A percentile compares a stretch with the other conserved stretches of the same genome.
Evolutionary conservation across 176 grass and related monocot genomes (phyloP).

Genomic region (Canna indica): DNA sequence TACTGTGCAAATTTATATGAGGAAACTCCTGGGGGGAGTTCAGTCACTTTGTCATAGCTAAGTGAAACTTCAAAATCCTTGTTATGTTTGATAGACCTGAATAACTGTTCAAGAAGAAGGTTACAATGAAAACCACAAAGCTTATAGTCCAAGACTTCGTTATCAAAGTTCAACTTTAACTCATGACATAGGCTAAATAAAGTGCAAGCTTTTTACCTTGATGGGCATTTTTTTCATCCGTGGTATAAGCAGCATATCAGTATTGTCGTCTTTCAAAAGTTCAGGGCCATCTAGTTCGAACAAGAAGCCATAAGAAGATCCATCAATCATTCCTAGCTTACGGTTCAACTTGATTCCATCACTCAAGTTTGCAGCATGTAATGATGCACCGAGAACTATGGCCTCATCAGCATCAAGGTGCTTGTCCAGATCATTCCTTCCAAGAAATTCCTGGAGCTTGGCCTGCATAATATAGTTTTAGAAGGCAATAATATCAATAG

Average conservation of each 20-base stretch:
- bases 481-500: not conserved
- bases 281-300: conserved; percentile 62
- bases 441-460: conserved; percentile 88
- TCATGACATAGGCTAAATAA: not conserved
- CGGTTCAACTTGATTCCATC: conserved; percentile 98
- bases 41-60: conserved; percentile 60
- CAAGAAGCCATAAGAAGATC: conserved; percentile 79
- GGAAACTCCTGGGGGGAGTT: conserved; percentile 74
- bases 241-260: conserved; percentile 59
- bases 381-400: conserved; percentile 85
- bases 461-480: conserved; percentile 31
- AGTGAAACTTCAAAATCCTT: conserved; percentile 90
- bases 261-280: conserved; percentile 71
- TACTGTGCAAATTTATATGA: conserved; percentile 64
- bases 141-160: not conserved
- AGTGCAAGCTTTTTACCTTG: conserved; percentile 40
- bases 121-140: conserved; percentile 10
- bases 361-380: conserved; percentile 96
- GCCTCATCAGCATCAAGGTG: conserved; percentile 99
- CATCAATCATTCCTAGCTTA: conserved; percentile 94
- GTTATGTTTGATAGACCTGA: conserved; percentile 76
- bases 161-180: conserved; percentile 3
- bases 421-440: conserved; percentile 61
- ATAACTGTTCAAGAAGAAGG: conserved; percentile 51
- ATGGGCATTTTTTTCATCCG: conserved; percentile 98